phyloP scores from a whole-genome alignment of 2,329 filamentous ascomycete genomes.

The Sarocladium strictum region DNA sequence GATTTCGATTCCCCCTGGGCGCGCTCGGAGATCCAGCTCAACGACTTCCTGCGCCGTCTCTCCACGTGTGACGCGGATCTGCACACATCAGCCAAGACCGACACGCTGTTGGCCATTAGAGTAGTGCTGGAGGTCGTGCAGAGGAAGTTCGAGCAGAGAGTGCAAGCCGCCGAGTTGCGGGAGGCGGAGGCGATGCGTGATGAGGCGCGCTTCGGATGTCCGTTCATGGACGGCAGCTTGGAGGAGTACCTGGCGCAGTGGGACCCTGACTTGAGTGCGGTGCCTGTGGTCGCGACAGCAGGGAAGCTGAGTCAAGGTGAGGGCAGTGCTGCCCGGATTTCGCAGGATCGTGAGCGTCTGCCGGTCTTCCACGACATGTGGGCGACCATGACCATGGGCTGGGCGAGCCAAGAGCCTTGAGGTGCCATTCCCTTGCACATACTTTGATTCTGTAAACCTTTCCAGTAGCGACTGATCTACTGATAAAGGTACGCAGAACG shows the following conservation, averaged over 20 bases:
- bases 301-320: conserved; percentile 12
- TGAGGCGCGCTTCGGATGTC: conserved; percentile 28
- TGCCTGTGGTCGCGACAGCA: background rate
- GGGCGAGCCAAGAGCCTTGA: conserved; percentile 23
- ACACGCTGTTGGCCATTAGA: conserved; percentile 38
- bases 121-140: conserved; percentile 40
- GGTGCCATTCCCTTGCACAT: too few species aligned
- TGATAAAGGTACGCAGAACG: too few species aligned
- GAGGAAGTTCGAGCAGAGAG: conserved; percentile 37
- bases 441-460: too few species aligned
- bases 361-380: conserved; percentile 37
- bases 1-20: conserved; percentile 31
- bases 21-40: conserved; percentile 32
- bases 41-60: conserved; percentile 31
- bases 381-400: conserved; percentile 42
- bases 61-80: conserved; percentile 14
- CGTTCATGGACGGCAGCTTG: conserved; percentile 46
- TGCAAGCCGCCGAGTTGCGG: conserved; percentile 19
- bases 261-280: conserved; percentile 27
- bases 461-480: too few species aligned
- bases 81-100: conserved; percentile 24
- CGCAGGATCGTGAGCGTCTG: conserved; percentile 15
- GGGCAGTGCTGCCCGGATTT: conserved; percentile 7
- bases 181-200: conserved; percentile 14
- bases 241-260: conserved; percentile 39